phyloP scores from a whole-genome alignment of 306 rosid genomes.

The Lupinus albus region DNA sequence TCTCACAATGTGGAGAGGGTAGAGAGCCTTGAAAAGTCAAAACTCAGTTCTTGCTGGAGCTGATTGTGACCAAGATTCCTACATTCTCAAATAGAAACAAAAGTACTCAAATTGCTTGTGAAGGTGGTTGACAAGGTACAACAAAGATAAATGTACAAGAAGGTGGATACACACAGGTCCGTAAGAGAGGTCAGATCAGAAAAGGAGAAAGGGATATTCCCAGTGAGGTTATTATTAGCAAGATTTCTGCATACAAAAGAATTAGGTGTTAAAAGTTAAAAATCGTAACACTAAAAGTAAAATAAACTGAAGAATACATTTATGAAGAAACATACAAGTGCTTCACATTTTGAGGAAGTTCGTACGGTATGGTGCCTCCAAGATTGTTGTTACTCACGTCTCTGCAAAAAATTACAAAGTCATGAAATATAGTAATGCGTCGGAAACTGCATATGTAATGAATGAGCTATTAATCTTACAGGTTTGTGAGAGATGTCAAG shows the following conservation, averaged over 20 bases:
- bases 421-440: slow-evolving; percentile 23
- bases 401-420: slow-evolving; percentile 55
- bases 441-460: slow-evolving; percentile 25
- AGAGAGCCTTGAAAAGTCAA: slow-evolving; percentile 66
- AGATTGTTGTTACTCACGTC: slow-evolving; percentile 84
- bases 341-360: slow-evolving; percentile 72
- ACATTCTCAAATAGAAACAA: slow-evolving; percentile 36
- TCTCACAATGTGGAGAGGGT: slow-evolving; percentile 78
- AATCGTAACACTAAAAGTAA: slow-evolving; percentile 23
- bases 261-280: slow-evolving; percentile 25
- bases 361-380: slow-evolving; percentile 65
- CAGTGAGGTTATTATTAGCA: slow-evolving; percentile 67
- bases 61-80: slow-evolving; percentile 91
- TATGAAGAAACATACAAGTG: slow-evolving; percentile 62
- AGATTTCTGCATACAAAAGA: slow-evolving; percentile 69
- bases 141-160: slow-evolving; percentile 34
- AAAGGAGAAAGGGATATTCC: slow-evolving; percentile 71
- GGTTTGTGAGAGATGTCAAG: slow-evolving; percentile 58
- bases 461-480: slow-evolving; percentile 60
- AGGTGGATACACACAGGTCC: slow-evolving; percentile 64
- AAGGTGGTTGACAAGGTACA: slow-evolving; percentile 12
- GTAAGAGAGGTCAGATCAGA: slow-evolving; percentile 62
- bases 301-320: slow-evolving; percentile 31
- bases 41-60: slow-evolving; percentile 67
- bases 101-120: slow-evolving; percentile 28